Conservation (phyloP, 352 stramenopile species). For the Paralagenidium karlingii region DNA sequence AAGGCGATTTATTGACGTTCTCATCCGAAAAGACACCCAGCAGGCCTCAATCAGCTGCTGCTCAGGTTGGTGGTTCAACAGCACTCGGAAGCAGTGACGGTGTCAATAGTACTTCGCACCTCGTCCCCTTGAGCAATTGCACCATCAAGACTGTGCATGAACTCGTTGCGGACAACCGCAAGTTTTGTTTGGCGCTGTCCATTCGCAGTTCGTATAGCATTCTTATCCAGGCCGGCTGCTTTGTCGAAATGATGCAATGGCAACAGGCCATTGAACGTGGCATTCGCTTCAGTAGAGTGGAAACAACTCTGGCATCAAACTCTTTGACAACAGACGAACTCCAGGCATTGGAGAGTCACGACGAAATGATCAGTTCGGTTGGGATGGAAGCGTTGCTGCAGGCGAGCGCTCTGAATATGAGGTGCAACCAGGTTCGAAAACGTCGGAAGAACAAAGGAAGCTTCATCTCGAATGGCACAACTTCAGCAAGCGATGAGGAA, state of each 20-base stretch:
- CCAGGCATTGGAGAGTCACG: constrained; percentile 8
- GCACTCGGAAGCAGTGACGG: no score
- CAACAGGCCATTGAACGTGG: constrained; percentile 45
- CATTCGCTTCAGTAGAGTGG: no score
- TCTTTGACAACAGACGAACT: constrained; percentile 44
- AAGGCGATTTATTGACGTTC: no score
- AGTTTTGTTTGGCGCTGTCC: constrained; percentile 54
- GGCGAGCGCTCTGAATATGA: constrained; percentile 41
- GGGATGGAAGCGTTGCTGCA: constrained; percentile 32
- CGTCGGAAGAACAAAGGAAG: no score
- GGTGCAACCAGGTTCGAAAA: no score
- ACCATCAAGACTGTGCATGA: constrained; percentile 54
- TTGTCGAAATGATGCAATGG: constrained; percentile 38
- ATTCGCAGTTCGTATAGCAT: constrained; percentile 44
- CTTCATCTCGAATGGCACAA: constrained; percentile 13
- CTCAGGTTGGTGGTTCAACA: no score
- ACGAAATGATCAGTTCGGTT: constrained; percentile 11
- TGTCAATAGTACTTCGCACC: no score
- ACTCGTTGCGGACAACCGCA: constrained; percentile 35
- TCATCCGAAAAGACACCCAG: no score
- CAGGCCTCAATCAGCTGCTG: no score
- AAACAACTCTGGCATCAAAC: no score
- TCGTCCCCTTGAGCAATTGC: constrained; percentile 28
- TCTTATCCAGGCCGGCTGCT: constrained; percentile 42
- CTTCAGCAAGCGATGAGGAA: background rate